Evolutionary conservation across 768 basidiomycete genomes (phyloP), one percentile per base, ranked within the genome.

Genomic region (Mycena haematopus): DNA sequence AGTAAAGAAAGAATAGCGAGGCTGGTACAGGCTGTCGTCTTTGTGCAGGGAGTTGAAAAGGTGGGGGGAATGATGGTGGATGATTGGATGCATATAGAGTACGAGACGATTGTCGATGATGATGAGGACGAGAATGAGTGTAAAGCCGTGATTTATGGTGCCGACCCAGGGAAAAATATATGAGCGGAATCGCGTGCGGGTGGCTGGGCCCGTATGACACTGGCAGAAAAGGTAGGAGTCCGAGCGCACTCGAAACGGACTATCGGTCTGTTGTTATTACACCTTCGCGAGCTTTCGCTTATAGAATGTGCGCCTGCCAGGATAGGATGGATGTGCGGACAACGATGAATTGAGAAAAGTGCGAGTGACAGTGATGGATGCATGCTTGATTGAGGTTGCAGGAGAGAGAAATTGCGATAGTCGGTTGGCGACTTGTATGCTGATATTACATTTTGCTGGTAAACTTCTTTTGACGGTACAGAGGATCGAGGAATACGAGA

Each of bases 401-500:
- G 79, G 81, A 81, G 84, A 78, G 54, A 83, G 79, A 79, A 76
- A 80, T 78, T 84, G 86, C 82, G 80, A 71, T 74, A 80, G 83
- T 83, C 84, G 81, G 76, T 79, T 76, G 77, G 76, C 76, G 81
- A 86, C 83, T 80, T 86, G 85, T 86, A 82, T 85, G 77, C 74
- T 83, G 80, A 63, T 85, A 84, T 89, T 92, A 92, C 91, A 92
- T 91, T 91, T 92, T 91, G 86, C 77, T 74, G 74, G 71, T 70
- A 70, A 75, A 73, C 78, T 71, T 75, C 33, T 76, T 74, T 74
- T 73, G 66, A 75, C 68, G 69, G 72, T 73, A 75, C 72, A 69
- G 67, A 67, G 71, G 55, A 69, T 66, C 66, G 65, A 10, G 64
- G 44, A 45, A 45, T 24, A 21, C 21, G 62, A 63, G 63, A 73